Evolutionary conservation across 257 asterid genomes (phyloP).

Genomic region (Fraxinus americana): DNA sequence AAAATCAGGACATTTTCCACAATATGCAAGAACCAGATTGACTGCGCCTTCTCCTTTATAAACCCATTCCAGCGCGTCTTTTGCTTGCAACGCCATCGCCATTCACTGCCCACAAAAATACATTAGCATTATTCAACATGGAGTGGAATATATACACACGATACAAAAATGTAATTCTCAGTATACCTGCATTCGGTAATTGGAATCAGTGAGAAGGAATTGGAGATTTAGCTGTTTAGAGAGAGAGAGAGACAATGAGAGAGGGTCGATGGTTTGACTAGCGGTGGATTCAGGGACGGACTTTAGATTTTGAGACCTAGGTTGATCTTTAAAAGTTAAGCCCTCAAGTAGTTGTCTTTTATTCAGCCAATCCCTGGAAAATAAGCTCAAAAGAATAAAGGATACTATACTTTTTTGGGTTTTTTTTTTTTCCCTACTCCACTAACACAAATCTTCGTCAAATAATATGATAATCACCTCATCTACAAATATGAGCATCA

Average conservation of each 20-base stretch:
- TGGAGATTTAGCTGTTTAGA: background rate
- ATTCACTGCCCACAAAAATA: conserved; percentile 44
- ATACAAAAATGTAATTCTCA: background rate
- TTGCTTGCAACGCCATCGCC: conserved; percentile 60
- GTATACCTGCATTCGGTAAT: background rate
- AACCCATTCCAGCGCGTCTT: conserved; percentile 81
- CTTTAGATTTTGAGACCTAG: no score
- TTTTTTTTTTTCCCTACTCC: no score
- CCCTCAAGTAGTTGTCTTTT: no score
- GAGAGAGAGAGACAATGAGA: background rate
- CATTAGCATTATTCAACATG: background rate
- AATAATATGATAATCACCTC: no score
- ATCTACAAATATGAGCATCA: no score
- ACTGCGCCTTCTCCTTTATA: conserved; percentile 97
- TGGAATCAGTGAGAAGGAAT: background rate
- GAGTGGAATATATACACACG: background rate
- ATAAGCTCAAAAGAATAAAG: no score
- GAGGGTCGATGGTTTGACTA: background rate
- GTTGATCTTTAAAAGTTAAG: no score
- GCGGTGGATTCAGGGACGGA: background rate
- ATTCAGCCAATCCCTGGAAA: no score
- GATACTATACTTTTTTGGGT: no score
- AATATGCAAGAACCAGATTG: conserved; percentile 80
- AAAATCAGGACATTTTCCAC: conserved; percentile 69
- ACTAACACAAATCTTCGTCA: no score